phyloP scores from a whole-genome alignment of 2,329 filamentous ascomycete genomes.

The Tolypocladium nubicola region DNA sequence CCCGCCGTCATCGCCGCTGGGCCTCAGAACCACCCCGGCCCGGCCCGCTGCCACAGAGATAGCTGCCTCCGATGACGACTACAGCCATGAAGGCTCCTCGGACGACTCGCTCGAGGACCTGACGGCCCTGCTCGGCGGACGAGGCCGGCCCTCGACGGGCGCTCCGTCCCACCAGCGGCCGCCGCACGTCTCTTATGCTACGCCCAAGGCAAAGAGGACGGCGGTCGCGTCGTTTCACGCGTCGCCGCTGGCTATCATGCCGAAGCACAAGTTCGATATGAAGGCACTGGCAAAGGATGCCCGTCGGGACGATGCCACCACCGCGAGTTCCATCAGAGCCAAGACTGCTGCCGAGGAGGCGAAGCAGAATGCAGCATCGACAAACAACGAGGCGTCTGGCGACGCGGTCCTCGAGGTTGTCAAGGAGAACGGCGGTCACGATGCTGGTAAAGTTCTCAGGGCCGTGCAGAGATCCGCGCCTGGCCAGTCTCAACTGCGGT shows the following conservation, averaged over 20 bases:
- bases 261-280: slow-evolving; percentile 54
- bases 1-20: slow-evolving; percentile 13
- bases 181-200: slow-evolving; percentile 19
- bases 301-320: slow-evolving; percentile 45
- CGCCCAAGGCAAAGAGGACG: slow-evolving; percentile 38
- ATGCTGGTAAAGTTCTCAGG: slow-evolving; percentile 31
- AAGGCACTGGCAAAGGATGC: slow-evolving; percentile 51
- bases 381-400: slow-evolving; percentile 10
- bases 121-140: slow-evolving; percentile 19
- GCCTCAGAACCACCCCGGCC: slow-evolving; percentile 15
- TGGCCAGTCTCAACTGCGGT: slow-evolving; percentile 23
- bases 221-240: slow-evolving; percentile 24
- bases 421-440: slow-evolving; percentile 27
- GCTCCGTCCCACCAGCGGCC: slow-evolving; percentile 1
- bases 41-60: slow-evolving; percentile 33
- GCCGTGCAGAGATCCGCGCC: slow-evolving; percentile 41
- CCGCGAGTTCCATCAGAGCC: slow-evolving; percentile 40
- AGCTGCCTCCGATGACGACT: slow-evolving; percentile 63
- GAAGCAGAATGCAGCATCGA: slow-evolving; percentile 2
- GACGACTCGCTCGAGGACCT: slow-evolving; percentile 49
- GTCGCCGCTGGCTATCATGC: slow-evolving; percentile 39
- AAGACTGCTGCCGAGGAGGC: slow-evolving; percentile 20
- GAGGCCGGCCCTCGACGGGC: slow-evolving; percentile 8
- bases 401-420: slow-evolving; percentile 18
- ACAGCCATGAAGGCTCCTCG: slow-evolving; percentile 40